These are phyloP conservation scores for Mortierella sp. DNA, from an alignment of 371 early-diverging fungal genomes.

Conservation along the genomic window DNA sequence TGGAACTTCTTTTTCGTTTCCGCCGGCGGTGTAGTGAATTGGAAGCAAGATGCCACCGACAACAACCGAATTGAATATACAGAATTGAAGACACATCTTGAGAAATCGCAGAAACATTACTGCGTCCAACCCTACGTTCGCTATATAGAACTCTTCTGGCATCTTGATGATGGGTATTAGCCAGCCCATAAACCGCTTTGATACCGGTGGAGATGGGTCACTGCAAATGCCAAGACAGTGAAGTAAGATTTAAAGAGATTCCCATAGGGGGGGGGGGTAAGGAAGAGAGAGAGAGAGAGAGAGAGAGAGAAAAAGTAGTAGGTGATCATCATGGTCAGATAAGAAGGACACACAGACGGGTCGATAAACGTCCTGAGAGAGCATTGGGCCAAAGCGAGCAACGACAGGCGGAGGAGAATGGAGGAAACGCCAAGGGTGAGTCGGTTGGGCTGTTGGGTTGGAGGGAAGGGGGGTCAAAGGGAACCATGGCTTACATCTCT, in stretches of 20 bases:
- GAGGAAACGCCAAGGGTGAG: background rate
- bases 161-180: conserved; percentile 51
- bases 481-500: conserved; percentile 46
- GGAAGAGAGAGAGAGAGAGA: conserved; percentile 2
- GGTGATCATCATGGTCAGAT: background rate
- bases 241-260: too few species aligned
- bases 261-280: background rate
- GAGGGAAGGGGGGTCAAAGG: background rate
- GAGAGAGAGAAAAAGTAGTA: background rate
- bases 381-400: too few species aligned
- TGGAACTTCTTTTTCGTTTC: conserved; percentile 19
- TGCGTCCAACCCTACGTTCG: conserved; percentile 70
- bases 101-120: conserved; percentile 75
- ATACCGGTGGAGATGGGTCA: conserved; percentile 54
- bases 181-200: conserved; percentile 53
- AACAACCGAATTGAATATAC: conserved; percentile 58
- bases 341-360: background rate
- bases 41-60: conserved; percentile 62
- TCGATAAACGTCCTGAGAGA: too few species aligned
- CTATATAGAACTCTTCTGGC: conserved; percentile 60
- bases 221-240: conserved; percentile 47
- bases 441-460: background rate
- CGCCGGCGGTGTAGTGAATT: conserved; percentile 59
- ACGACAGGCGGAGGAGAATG: too few species aligned
- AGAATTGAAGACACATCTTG: conserved; percentile 69